Evolutionary conservation across 352 stramenopile species (phyloP), one percentile per base, ranked within the genome.

Genomic region (Phytophthora sp.): DNA sequence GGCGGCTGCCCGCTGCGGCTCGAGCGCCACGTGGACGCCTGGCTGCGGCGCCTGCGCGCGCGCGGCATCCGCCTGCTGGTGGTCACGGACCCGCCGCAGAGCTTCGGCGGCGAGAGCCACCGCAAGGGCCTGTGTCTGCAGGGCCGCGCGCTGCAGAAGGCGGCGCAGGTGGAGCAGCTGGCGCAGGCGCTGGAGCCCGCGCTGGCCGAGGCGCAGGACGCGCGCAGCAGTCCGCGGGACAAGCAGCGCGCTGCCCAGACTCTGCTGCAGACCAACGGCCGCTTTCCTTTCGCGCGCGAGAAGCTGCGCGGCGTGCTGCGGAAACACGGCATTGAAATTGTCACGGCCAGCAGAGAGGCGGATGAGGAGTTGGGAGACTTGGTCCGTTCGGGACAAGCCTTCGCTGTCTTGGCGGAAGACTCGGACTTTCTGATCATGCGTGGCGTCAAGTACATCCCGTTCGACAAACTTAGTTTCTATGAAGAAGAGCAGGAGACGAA

Each of bases 341-440:
- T 67, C 5, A 92, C 82, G 1, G 82, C 86, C 0, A 72, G 27
- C 41, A 75, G 76, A 41, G 88, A 96, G 53, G 88, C 88, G 15
- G 88, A 96, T 58, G 82, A 92, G 70, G 79, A 82, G 31, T 73
- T 96, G 7, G 87, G 76, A 5, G 61, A 89, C 20, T 56, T 91
- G 23, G 81, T 96, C 21, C 69, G 86, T 9, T 50, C 52, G 18
- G 77, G 73, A 5, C 20, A 74, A 28, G 79, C 79, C 0, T 92
- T 79, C 43, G 87, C 87, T 0, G 83, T 93, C 8, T 65, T 97
- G 8, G 84, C 71, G 0, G 78, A 94, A 34, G 91, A 97, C 71
- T 97, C 89, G 49, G 91, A 97, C 54, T 97, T 96, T 59, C 59
- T 97, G 13, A 77, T 89, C 55, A 95, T 96, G 84, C 77, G 77